A percentile compares a stretch with the other conserved stretches of the same genome.
These are phyloP conservation scores for Hericium erinaceus DNA, from an alignment of 768 basidiomycete genomes.

Conservation along the genomic window DNA sequence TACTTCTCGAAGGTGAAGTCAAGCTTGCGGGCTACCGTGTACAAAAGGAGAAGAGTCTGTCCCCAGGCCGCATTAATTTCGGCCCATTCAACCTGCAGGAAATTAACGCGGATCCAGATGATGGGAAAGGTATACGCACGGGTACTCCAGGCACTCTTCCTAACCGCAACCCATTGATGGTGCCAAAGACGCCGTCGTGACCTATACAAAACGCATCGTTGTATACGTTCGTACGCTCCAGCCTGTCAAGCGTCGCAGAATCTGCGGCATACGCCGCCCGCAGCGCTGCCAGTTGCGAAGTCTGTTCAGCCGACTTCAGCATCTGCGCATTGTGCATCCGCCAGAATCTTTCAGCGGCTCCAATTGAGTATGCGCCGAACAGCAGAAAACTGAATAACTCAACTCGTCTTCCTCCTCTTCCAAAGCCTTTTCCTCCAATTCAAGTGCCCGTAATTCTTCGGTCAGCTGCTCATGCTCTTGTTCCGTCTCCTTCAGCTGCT, in stretches of 20 bases:
- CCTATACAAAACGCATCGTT: slow-evolving; percentile 95
- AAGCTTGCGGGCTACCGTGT: slow-evolving; percentile 86
- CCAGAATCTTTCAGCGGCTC: slow-evolving; percentile 58
- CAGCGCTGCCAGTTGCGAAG: slow-evolving; percentile 59
- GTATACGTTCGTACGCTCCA: slow-evolving; percentile 90
- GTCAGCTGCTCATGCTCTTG: slow-evolving; percentile 69
- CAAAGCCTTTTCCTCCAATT: slow-evolving; percentile 69
- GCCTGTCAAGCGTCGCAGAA: slow-evolving; percentile 66
- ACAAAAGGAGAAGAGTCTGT: slow-evolving; percentile 82
- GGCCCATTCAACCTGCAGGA: slow-evolving; percentile 82
- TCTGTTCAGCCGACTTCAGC: slow-evolving; percentile 53
- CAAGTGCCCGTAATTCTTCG: slow-evolving; percentile 58
- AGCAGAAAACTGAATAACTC: slow-evolving; percentile 21
- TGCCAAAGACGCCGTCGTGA: slow-evolving; percentile 90
- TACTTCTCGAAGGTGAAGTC: slow-evolving; percentile 84
- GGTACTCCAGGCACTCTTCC: slow-evolving; percentile 80
- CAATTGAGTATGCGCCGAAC: neutral
- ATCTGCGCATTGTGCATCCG: slow-evolving; percentile 66
- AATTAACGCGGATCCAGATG: neutral
- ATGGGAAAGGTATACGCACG: slow-evolving; percentile 32
- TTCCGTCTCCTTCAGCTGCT: slow-evolving; percentile 70
- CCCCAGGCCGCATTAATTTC: slow-evolving; percentile 99
- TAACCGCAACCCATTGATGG: slow-evolving; percentile 92
- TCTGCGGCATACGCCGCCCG: slow-evolving; percentile 74
- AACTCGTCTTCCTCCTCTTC: slow-evolving; percentile 79